Evolutionary conservation across 805 yeast species (phyloP), one percentile per base, ranked within the genome.

Genomic region (Kuraishia molischiana): DNA sequence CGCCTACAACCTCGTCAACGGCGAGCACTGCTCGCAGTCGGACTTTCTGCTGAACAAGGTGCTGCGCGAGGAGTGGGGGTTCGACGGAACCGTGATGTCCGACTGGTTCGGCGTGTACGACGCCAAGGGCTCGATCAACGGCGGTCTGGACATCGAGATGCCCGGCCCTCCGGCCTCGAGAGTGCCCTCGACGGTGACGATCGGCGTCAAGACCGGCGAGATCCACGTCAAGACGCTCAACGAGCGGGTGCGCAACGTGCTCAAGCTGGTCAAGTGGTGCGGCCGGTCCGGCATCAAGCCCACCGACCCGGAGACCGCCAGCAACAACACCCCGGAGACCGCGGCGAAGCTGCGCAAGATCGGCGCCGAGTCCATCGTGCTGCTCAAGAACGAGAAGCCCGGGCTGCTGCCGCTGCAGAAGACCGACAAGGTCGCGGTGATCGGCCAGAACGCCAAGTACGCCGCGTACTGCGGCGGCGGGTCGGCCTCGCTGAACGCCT

Each of bases 401-500:
- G 41, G 69, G 3, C 54, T 51, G 4, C 79, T 52, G 4, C 84
- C 84, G 2, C 58, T 77, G 35, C 48, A 58, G 29, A 66, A 61
- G 44, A 40, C 47, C 5, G 64, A 63, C 17, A 57, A 49, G 4
- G 59, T 66, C 24, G 72, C 74, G 2, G 68, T 77, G 15, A 70
- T 77, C 47, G 85, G 84, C 3, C 80, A 81, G 28, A 73, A 71
- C 43, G 80, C 74, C 20, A 70, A 63, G 44, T 53, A 50, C 34
- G 59, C 74, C 5, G 64, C 67, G 29, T 69, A 61, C 42, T 67
- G 74, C 19, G 82, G 83, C 41, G 83, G 83, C 44, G 83, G 83
- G 5, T 74, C 80, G 17, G 79, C 81, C 28, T 59, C 74, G 9
- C 54, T 72, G 44, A 53, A 55, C 18, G 66, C 76, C 4, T 64